phyloP scores from a whole-genome alignment of 345 rosid species.

The Dovyalis caffra region DNA sequence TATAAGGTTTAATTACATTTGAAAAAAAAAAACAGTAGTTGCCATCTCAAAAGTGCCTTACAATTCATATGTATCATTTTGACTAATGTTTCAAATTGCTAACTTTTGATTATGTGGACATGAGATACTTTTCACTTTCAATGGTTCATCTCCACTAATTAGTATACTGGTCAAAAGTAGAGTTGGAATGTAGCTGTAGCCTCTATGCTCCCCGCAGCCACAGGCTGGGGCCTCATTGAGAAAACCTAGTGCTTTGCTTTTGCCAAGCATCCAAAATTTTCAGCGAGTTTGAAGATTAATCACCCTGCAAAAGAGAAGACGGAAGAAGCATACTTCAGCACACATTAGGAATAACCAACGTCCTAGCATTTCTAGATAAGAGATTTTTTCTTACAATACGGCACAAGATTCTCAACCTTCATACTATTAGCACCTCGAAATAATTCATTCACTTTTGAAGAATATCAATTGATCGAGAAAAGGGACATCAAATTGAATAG shows the following conservation, averaged over 20 bases:
- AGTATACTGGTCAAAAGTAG: neutral
- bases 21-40: no score
- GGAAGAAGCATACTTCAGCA: no score
- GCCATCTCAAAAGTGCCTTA: no score
- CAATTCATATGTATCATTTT: no score
- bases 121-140: no score
- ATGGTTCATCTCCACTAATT: no score
- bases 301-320: neutral
- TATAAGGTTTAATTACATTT: no score
- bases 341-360: neutral
- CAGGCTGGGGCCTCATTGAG: neutral
- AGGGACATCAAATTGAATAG: neutral
- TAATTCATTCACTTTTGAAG: neutral
- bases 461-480: neutral
- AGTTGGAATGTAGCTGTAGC: neutral
- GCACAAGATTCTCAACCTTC: neutral
- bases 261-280: neutral
- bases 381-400: neutral
- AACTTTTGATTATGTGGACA: no score
- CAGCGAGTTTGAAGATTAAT: constrained; percentile 4
- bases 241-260: neutral
- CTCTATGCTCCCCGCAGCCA: neutral
- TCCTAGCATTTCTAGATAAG: neutral
- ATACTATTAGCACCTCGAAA: neutral
- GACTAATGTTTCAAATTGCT: no score